Evolutionary conservation across 2,329 filamentous ascomycete species (phyloP).

Genomic region (Fusarium burgessii): DNA sequence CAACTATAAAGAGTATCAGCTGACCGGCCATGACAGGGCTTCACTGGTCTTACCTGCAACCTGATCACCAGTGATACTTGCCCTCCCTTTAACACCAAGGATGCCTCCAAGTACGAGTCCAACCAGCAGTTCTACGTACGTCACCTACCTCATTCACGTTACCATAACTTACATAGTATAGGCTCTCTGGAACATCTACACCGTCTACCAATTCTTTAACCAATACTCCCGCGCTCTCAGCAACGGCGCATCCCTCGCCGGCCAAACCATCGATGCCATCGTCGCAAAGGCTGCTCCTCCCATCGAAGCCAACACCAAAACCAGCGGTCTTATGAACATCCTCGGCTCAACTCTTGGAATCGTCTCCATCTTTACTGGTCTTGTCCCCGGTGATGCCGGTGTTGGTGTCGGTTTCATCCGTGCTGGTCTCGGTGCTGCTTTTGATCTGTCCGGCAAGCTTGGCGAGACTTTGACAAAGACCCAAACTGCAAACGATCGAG

Average conservation of each 20-base stretch:
- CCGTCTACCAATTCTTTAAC: constrained; percentile 30
- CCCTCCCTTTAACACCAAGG: constrained; percentile 22
- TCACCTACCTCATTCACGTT: accelerated
- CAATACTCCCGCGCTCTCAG: constrained; percentile 23
- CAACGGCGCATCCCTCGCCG: constrained; percentile 22
- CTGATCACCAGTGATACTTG: constrained; percentile 27
- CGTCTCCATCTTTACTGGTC: constrained; percentile 4
- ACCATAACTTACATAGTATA: accelerated
- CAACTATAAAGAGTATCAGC: accelerated
- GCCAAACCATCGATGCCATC: constrained; percentile 18
- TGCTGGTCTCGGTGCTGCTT: neutral
- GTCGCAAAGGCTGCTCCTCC: constrained; percentile 22
- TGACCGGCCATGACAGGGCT: neutral
- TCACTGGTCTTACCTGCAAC: constrained; percentile 21
- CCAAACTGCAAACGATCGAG: constrained; percentile 6
- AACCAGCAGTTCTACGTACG: constrained; percentile 29
- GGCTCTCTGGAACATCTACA: constrained; percentile 32
- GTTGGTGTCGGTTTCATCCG: neutral
- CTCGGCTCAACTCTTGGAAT: constrained; percentile 6
- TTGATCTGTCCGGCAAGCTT: constrained; percentile 21
- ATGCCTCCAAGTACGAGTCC: constrained; percentile 14
- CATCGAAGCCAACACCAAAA: constrained; percentile 7
- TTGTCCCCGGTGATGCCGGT: neutral
- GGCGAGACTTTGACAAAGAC: constrained; percentile 8
- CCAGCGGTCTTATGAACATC: neutral